Evolutionary conservation across 352 stramenopile species (phyloP), one percentile per base, ranked within the genome.

Genomic region (Pythium brassicae): DNA sequence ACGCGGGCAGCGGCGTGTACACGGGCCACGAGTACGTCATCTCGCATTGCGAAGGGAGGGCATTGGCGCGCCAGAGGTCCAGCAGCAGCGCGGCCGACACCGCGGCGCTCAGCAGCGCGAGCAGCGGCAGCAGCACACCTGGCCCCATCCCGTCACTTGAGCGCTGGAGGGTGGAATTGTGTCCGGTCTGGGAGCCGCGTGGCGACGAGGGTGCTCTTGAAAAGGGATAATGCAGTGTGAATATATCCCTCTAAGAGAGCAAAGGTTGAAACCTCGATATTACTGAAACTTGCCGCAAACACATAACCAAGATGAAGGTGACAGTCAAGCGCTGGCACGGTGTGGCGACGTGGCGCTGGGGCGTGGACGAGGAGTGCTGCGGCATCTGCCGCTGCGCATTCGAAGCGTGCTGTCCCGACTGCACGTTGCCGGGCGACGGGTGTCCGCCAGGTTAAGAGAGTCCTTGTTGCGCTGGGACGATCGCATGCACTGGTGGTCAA

Each of bases 361-460:
- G 90, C 60, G 87, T 97, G 15, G 85, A 96, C 60, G 88, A 97
- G 61, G 89, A 97, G 60, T 95, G 86, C 71, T 95, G 86, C 69
- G 85, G 85, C 34, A 95, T 95, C 69, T 94, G 84, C 54, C 82
- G 83, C 37, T 89, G 83, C 57, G 77, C 82, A 9, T 94, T 94
- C 46, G 84, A 94, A 47, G 76, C 79, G 34, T 92, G 78, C 64
- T 94, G 84, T 59, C 82, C 84, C 17, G 82, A 92, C 43, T 94
- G 84, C 56, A 73, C 77, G 43, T 71, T 81, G 56, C 84, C 84
- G 0, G 84, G 84, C 23, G 84, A 94, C 49, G 78, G 83, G 48
- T 97, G 89, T 54, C 86, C 88, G 14, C 87, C 92, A 62, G 88
- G 85, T 84, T 61, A 44, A 23, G 26, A 4, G 15, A 22, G n/a